Base-by-base conservation (phyloP, 805 yeast species). In the Starmerella bombicola region DNA sequence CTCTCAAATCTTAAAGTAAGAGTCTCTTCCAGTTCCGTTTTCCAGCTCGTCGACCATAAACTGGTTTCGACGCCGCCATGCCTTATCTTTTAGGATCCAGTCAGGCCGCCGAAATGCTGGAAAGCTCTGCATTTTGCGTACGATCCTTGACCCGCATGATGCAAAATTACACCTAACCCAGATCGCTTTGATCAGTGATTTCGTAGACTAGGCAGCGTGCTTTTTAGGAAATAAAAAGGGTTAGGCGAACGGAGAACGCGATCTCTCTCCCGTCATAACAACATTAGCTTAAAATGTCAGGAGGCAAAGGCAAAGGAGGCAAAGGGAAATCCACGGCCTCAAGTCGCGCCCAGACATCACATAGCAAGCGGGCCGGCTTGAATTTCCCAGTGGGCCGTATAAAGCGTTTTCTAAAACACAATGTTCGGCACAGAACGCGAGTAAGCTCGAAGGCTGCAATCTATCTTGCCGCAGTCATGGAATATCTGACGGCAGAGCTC, bases 301-400 rank as follows among this genome's bases (percentile, higher is more conserved):
- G 45, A 20, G 46, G 46, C 29, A 42, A 42, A 26, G 67, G 97
- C 53, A 88, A 88, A 74, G 96, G 97, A 53, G 96, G 96, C 59
- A 88, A 86, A 67, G 96, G 96, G 54, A 86, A 86, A 64, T 78
- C 93, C 35, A 40, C 43, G 31, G 47, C 48, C 31, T 34, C 43
- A 32, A 28, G 48, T 24, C 40, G 41, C 25, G 22, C 47, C 16
- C 50, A 44, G 41, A 47, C 45, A 32, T 52, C 55, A 5, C 56
- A 53, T 42, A 50, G 55, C 41, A 50, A 55, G 21, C 50, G 55
- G 10, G 96, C 97, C 63, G 97, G 96, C 68, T 77, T 88, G 63
- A 83, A 93, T 59, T 88, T 88, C 93, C 97, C 97, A 72, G 97
- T 88, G 55, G 97, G 97, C 68, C 86, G 97, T 78, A 91, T 88